These are phyloP conservation scores for Xylaria scruposa DNA, from an alignment of 495 filamentous ascomycete species.

Conservation along the genomic window DNA sequence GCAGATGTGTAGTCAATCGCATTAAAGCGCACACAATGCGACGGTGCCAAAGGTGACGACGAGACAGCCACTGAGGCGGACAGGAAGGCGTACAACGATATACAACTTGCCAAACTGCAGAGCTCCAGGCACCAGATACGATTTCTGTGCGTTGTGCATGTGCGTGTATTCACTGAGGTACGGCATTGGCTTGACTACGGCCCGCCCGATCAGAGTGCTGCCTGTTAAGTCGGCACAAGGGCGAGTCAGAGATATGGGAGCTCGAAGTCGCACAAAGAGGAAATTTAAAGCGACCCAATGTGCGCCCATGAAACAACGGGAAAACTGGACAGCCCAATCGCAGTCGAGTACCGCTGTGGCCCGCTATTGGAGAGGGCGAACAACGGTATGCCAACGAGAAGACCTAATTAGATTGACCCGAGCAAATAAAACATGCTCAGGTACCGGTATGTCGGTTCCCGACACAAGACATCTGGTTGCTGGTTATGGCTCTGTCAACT, in stretches of 20 bases:
- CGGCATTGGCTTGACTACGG: not conserved
- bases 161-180: conserved; percentile 1
- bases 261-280: conserved; percentile 1
- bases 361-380: conserved; percentile 4
- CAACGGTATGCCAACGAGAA: not conserved
- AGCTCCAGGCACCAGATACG: conserved; percentile 20
- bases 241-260: conserved; percentile 18
- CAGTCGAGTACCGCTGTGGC: not conserved
- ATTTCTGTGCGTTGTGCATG: conserved; percentile 1
- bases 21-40: not conserved
- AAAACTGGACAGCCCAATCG: conserved; percentile 9
- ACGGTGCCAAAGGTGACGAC: not conserved
- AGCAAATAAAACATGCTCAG: not conserved
- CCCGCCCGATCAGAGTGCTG: conserved; percentile 23
- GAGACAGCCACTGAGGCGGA: conserved; percentile 11
- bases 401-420: not conserved
- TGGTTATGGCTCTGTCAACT: conserved; percentile 14
- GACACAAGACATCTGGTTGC: not conserved
- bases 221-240: not conserved
- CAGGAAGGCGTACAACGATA: conserved; percentile 17
- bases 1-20: not conserved
- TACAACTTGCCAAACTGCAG: not conserved
- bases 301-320: not conserved
- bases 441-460: conserved; percentile 1
- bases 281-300: not conserved